Evolutionary conservation across 2,329 filamentous ascomycete species (phyloP).

Genomic region (Aspergillus ustus): DNA sequence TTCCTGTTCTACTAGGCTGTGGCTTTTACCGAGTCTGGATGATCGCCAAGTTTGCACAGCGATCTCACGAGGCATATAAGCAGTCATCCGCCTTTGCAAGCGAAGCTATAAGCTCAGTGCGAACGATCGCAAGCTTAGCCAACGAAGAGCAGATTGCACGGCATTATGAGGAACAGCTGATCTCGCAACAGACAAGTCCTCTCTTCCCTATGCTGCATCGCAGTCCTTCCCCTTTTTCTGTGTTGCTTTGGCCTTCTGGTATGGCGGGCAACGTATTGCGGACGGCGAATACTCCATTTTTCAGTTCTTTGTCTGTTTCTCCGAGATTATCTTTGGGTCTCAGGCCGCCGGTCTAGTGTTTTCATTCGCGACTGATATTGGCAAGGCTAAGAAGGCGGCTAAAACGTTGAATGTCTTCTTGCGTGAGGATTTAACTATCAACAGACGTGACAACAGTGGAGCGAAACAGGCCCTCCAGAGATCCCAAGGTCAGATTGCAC

Average conservation of each 20-base stretch:
- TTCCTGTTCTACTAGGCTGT: constrained; percentile 12
- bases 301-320: constrained; percentile 52
- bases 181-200: constrained; percentile 21
- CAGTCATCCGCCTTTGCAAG: constrained; percentile 9
- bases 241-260: constrained; percentile 62
- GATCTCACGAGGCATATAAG: neutral
- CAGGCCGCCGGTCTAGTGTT: constrained; percentile 34
- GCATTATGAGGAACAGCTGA: constrained; percentile 1
- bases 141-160: neutral
- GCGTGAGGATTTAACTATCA: constrained; percentile 40
- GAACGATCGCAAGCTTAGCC: constrained; percentile 44
- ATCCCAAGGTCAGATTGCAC: too few relatives aligned
- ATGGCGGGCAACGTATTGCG: constrained; percentile 62
- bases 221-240: constrained; percentile 30
- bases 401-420: constrained; percentile 23
- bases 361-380: constrained; percentile 36
- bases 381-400: constrained; percentile 35
- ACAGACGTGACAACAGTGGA: too few relatives aligned
- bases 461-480: too few relatives aligned
- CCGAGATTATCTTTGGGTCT: constrained; percentile 43
- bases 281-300: constrained; percentile 48
- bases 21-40: constrained; percentile 11
- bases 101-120: constrained; percentile 50
- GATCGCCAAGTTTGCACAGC: neutral
- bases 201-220: constrained; percentile 31